Evolutionary conservation across 306 rosid species (phyloP), one percentile per base, ranked within the genome.

Genomic region (Quillaja saponaria): DNA sequence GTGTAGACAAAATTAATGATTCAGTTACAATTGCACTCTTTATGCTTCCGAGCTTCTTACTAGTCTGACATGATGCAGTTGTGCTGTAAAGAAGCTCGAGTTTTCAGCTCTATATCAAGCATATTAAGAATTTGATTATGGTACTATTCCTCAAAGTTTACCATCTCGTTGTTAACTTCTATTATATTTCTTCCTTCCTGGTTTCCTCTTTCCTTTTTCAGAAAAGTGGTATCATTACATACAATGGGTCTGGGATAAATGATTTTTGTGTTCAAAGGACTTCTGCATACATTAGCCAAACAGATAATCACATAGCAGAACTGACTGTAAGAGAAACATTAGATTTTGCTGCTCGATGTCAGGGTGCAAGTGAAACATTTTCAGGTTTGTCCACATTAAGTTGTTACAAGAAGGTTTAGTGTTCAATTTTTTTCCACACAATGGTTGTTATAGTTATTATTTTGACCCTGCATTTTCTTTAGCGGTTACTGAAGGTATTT

Each of bases 271-370:
- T 87, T 64, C 82, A 71, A 78, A 84, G 97, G 55, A 87, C 96
- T 51, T 70, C 96, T 67, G 97, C 97, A 19, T 90, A 87, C 77
- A 87, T 85, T 35, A 78, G 97, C 72, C 97, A 90, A 76, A 85
- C 97, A 38, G 97, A 90, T 74, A 80, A 87, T 69, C 90, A 90
- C 70, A 75, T 81, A 39, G 89, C 90, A 50, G 97, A 90, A 44
- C 40, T 90, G 49, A 90, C 97, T 3, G 97, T 90, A 1, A 65
- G 97, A 67, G 97, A 90, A 82, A 87, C 90, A 58, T 68, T 90
- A 70, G 97, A 90, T 74, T 90, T 90, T 46, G 97, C 85, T 49
- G 97, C 97, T 73, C 81, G 97, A 84, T 90, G 88, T 69, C 94
- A 90, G 74, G 97, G 97, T 51, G 81, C 97, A 55, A 50, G 83